Evolutionary conservation across 352 stramenopile species (phyloP).

Genomic region (Saprolegnia diclina): DNA sequence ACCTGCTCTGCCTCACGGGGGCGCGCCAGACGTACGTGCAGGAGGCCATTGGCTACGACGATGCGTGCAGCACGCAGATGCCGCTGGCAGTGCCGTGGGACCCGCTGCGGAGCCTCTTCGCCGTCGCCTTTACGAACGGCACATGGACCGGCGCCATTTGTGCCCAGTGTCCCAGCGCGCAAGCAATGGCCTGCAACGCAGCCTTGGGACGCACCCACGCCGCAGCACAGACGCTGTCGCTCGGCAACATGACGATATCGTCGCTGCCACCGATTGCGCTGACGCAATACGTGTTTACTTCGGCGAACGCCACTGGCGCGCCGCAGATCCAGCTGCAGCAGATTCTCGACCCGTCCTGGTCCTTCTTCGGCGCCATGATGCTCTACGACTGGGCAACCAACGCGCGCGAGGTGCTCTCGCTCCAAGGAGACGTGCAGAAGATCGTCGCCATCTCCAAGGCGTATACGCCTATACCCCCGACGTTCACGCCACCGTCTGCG

Average conservation of each 20-base stretch:
- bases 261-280: background rate
- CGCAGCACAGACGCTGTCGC: background rate
- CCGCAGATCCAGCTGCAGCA: background rate
- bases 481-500: background rate
- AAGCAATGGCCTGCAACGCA: background rate
- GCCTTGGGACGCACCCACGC: background rate
- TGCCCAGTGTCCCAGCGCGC: background rate
- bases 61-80: background rate
- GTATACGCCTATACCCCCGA: background rate
- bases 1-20: background rate
- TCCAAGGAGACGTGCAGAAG: constrained; percentile 12
- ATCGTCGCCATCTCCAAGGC: constrained; percentile 9
- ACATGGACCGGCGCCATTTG: background rate
- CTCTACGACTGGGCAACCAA: constrained; percentile 15
- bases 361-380: constrained; percentile 12
- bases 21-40: background rate
- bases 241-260: background rate
- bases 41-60: background rate
- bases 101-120: background rate
- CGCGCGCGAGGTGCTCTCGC: constrained; percentile 6
- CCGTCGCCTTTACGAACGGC: background rate
- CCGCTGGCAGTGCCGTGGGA: background rate
- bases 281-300: background rate
- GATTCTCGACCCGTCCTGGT: background rate
- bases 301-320: background rate